phyloP scores from a whole-genome alignment of 768 basidiomycete genomes.

The Lactifluus hygrophoroides region DNA sequence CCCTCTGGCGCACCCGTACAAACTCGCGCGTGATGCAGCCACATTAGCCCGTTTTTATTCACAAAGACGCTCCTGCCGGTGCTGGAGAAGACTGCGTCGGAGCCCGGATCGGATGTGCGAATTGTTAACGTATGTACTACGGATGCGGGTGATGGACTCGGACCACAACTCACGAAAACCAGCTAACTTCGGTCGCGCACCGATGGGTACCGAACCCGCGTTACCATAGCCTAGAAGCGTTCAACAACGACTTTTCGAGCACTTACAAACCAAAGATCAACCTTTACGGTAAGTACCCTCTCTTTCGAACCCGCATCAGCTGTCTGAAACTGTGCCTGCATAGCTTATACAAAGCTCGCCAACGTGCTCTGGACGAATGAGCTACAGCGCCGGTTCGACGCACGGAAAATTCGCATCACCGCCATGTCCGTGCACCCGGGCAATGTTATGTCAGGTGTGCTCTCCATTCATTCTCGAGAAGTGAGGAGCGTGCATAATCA shows the following conservation, averaged over 20 bases:
- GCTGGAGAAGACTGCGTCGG: conserved; percentile 39
- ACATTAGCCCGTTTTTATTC: conserved; percentile 48
- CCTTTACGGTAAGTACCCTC: conserved; percentile 18
- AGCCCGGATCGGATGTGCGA: conserved; percentile 47
- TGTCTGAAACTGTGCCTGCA: not conserved
- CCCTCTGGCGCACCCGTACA: not conserved
- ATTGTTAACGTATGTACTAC: conserved; percentile 42
- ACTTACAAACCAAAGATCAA: conserved; percentile 14
- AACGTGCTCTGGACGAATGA: conserved; percentile 41
- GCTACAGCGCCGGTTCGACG: conserved; percentile 40
- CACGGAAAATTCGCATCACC: conserved; percentile 31
- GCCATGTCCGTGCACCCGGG: conserved; percentile 38
- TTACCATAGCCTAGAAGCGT: conserved; percentile 22
- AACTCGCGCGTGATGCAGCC: conserved; percentile 27
- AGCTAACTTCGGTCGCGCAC: conserved; percentile 21
- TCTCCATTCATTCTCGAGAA: not conserved
- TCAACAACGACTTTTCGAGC: conserved; percentile 23
- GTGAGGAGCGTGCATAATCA: not conserved
- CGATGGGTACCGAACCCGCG: conserved; percentile 5
- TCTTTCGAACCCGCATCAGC: not conserved
- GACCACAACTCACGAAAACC: not conserved
- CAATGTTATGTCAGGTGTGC: conserved; percentile 29
- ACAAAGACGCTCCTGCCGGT: conserved; percentile 47
- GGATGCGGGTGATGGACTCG: not conserved
- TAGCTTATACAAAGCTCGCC: conserved; percentile 46